These are phyloP conservation scores for Ceratobasidium theobromae DNA, from an alignment of 1,284 basidiomycete genomes.

Conservation along the genomic window DNA sequence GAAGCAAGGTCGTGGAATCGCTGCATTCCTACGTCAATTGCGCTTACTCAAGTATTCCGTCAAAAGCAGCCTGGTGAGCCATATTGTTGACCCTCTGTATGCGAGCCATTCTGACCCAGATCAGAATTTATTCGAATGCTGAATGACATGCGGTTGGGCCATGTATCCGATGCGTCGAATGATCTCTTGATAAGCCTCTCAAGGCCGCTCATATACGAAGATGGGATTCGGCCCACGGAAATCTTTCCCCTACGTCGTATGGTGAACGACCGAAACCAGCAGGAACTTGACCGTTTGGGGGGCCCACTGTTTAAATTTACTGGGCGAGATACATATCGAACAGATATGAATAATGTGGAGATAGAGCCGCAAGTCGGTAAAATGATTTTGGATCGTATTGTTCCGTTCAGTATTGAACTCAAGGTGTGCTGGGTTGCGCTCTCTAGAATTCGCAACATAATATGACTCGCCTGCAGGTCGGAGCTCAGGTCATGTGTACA, in stretches of 20 bases:
- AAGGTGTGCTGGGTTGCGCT: neutral
- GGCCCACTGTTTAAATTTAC: constrained; percentile 30
- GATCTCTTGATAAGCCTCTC: constrained; percentile 11
- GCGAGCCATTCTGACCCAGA: no score
- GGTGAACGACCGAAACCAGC: constrained; percentile 30
- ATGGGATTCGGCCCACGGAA: constrained; percentile 32
- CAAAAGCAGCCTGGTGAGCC: constrained; percentile 37
- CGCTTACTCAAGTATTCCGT: constrained; percentile 69
- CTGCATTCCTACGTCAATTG: constrained; percentile 58
- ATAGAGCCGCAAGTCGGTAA: no score
- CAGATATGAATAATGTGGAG: no score
- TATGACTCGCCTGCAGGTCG: no score
- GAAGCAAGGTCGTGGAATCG: constrained; percentile 77
- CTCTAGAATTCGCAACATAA: neutral
- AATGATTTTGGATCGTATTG: no score
- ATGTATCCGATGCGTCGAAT: neutral
- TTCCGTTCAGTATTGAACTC: neutral
- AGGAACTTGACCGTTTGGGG: constrained; percentile 34
- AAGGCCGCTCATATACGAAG: constrained; percentile 7
- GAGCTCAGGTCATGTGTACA: constrained; percentile 34
- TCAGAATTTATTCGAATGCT: constrained; percentile 48
- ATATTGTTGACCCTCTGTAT: neutral
- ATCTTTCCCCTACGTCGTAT: constrained; percentile 25
- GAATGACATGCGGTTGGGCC: constrained; percentile 31
- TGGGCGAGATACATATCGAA: no score